phyloP scores from a whole-genome alignment of 2,329 filamentous ascomycete species.

The Penicillium sp. region DNA sequence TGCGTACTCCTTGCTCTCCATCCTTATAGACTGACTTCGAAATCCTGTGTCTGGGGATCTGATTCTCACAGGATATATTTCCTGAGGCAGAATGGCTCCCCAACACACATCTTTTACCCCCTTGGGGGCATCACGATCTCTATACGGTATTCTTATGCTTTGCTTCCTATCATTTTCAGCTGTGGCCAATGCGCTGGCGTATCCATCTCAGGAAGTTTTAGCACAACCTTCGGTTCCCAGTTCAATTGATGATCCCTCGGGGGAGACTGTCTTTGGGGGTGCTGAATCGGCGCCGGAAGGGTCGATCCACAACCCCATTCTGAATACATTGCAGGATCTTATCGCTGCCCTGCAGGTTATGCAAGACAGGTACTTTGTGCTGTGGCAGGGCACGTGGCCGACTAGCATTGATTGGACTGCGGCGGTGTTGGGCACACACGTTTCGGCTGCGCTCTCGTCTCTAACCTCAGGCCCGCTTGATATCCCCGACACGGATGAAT shows the following conservation, averaged over 20 bases:
- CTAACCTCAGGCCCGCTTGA: slow-evolving; percentile 59
- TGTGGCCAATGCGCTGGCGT: slow-evolving; percentile 33
- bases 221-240: background rate
- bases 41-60: slow-evolving; percentile 8
- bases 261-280: slow-evolving; percentile 12
- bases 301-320: slow-evolving; percentile 20
- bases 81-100: slow-evolving; percentile 19
- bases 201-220: slow-evolving; percentile 29
- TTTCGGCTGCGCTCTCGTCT: slow-evolving; percentile 71
- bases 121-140: slow-evolving; percentile 13
- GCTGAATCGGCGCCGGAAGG: slow-evolving; percentile 3
- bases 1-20: slow-evolving; percentile 2
- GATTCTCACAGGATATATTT: slow-evolving; percentile 5
- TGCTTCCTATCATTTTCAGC: slow-evolving; percentile 24
- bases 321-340: slow-evolving; percentile 43
- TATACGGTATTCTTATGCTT: slow-evolving; percentile 24
- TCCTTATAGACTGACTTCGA: slow-evolving; percentile 17
- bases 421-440: slow-evolving; percentile 76
- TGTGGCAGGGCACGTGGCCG: slow-evolving; percentile 80
- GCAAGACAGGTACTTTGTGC: slow-evolving; percentile 74
- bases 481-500: slow-evolving; percentile 27
- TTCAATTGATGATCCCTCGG: slow-evolving; percentile 4
- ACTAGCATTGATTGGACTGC: slow-evolving; percentile 89
- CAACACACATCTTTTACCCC: slow-evolving; percentile 9
- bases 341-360: slow-evolving; percentile 69